Conservation (phyloP, 2,329 filamentous ascomycete species). For the Sporothrix mexicana region DNA sequence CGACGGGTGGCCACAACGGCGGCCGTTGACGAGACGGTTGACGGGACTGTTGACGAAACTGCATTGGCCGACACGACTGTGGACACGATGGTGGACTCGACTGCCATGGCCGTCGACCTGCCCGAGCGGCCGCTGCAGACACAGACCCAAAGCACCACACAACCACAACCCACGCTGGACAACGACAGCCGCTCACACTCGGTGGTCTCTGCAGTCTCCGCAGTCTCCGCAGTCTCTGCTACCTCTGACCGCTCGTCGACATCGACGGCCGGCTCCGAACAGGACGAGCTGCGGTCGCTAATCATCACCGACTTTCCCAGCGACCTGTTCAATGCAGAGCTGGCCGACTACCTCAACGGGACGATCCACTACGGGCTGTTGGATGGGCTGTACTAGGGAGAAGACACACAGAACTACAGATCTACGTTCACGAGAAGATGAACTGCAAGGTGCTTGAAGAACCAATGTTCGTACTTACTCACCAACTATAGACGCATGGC, state of each 20-base stretch:
- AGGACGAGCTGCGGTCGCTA: neutral
- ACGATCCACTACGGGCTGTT: slow-evolving; percentile 38
- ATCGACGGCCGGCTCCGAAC: slow-evolving; percentile 5
- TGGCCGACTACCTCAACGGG: slow-evolving; percentile 37
- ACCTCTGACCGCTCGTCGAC: neutral
- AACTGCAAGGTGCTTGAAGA: too few species aligned
- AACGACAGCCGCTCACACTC: neutral
- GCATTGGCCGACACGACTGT: neutral
- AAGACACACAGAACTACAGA: too few species aligned
- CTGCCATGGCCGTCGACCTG: neutral
- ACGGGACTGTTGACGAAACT: too few species aligned
- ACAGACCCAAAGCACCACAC: neutral
- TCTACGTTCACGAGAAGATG: too few species aligned
- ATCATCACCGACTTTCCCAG: slow-evolving; percentile 36
- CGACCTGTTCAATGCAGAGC: slow-evolving; percentile 39
- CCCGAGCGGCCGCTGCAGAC: neutral
- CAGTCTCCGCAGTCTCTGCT: too few species aligned
- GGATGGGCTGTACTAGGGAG: slow-evolving; percentile 15
- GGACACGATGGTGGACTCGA: too few species aligned
- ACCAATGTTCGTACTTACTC: too few species aligned
- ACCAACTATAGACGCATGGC: too few species aligned
- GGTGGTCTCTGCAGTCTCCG: neutral
- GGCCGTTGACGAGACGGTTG: neutral
- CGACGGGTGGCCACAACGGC: slow-evolving; percentile 34
- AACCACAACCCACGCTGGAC: neutral